Evolutionary conservation across 164 flowering plant species (phyloP), one percentile per base, ranked within the genome.

Genomic region (Vitis cinerea): DNA sequence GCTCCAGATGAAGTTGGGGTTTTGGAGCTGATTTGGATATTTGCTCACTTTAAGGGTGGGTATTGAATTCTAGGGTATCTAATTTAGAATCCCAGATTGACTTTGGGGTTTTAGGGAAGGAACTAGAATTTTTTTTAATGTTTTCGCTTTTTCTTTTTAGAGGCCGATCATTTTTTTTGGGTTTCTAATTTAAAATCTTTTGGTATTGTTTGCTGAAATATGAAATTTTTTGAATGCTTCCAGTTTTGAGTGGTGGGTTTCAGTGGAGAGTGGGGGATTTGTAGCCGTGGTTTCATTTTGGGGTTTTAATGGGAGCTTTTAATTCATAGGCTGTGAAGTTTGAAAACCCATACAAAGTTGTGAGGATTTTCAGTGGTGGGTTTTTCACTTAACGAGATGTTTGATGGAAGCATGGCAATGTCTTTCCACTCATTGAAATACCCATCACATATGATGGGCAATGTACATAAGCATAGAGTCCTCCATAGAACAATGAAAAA

Each of bases 381-480:
- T 37, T 37, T 66, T 72, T 52, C 50, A 65, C 13, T 8, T 30
- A 23, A 14, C 50, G 68, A 68, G 52, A 68, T 73, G 76, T 72
- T 79, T 66, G 76, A 68, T 62, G 71, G 73, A 69, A 62, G 77
- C 55, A 68, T 78, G 70, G 10, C 63, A 17, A 68, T 76, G 68
- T 66, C 78, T 60, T 72, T 78, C 66, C 73, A 72, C 16, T 8
- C 71, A 11, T 51, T 72, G 64, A 79, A 52, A 19, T 66, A 69
- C 64, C 76, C 70, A 64, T 66, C 73, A n/a, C 61, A 68, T 66
- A 17, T 2, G 8, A 62, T 67, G 9, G 68, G 68, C 48, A 49
- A 27, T 70, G 16, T 65, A 47, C 65, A 44, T 49, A 64, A 31
- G 49, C 64, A 75, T 30, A 71, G 64, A 57, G 57, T n/a, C 12